These are phyloP conservation scores for Elaeis guineensis DNA, from an alignment of 176 grass and related monocot species.

Conservation along the genomic window DNA sequence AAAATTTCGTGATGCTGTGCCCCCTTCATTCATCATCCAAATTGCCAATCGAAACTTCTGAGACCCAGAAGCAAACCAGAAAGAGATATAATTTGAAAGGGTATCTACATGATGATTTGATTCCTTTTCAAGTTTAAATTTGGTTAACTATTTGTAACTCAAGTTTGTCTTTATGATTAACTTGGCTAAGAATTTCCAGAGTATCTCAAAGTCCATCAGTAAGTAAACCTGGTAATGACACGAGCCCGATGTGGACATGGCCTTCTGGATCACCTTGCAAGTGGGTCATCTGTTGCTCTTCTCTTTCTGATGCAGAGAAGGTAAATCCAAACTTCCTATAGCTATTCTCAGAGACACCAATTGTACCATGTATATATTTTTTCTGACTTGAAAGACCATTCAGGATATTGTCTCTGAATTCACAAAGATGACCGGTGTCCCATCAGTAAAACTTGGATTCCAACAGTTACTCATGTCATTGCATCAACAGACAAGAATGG, in stretches of 20 bases:
- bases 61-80: slow-evolving; percentile 36
- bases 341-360: too few relatives aligned
- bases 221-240: slow-evolving; percentile 24
- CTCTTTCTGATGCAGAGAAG: slow-evolving; percentile 71
- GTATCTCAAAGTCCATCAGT: slow-evolving; percentile 29
- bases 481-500: slow-evolving; percentile 58
- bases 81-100: slow-evolving; percentile 36
- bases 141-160: too few relatives aligned
- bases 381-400: slow-evolving; percentile 29
- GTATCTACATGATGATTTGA: slow-evolving; percentile 18
- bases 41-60: slow-evolving; percentile 44
- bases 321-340: slow-evolving; percentile 17
- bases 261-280: slow-evolving; percentile 55
- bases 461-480: slow-evolving; percentile 75
- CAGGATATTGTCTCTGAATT: slow-evolving; percentile 61
- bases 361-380: too few relatives aligned
- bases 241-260: slow-evolving; percentile 48
- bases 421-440: slow-evolving; percentile 45
- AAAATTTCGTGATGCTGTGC: slow-evolving; percentile 97
- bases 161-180: too few relatives aligned
- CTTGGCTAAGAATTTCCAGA: slow-evolving; percentile 20
- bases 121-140: too few relatives aligned
- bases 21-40: slow-evolving; percentile 55
- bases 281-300: slow-evolving; percentile 83
- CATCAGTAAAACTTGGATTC: slow-evolving; percentile 57